phyloP scores from a whole-genome alignment of 164 flowering plant genomes.

The Umbilicus rupestris region DNA sequence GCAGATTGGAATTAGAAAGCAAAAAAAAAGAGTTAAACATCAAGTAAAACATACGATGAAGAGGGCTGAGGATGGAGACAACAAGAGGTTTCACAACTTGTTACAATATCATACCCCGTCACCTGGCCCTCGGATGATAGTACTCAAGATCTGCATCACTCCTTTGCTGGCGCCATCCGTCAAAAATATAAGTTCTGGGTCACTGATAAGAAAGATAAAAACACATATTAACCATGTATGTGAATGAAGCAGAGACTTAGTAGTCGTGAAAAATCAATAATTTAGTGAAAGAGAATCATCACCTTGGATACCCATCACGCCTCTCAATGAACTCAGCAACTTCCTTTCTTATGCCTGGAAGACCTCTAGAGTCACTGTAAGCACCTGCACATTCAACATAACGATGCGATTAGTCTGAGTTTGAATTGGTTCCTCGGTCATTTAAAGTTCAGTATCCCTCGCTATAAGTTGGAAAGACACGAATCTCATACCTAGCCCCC shows the following conservation, averaged over 20 bases:
- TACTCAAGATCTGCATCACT: constrained; percentile 81
- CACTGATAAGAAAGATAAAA: constrained; percentile 35
- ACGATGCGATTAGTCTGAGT: not conserved
- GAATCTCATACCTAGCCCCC: constrained; percentile 71
- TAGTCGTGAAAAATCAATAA: not conserved
- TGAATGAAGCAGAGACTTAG: not conserved
- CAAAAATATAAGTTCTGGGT: constrained; percentile 93
- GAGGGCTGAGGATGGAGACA: not conserved
- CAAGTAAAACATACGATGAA: not conserved
- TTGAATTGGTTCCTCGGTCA: not conserved
- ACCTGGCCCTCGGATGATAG: constrained; percentile 53
- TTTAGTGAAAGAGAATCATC: constrained; percentile 34
- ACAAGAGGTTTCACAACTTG: constrained; percentile 3
- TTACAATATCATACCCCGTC: constrained; percentile 67
- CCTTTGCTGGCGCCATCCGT: constrained; percentile 99
- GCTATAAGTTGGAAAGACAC: not conserved
- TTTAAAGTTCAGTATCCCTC: not conserved
- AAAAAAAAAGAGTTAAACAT: not conserved
- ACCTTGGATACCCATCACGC: constrained; percentile 99
- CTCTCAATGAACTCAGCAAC: constrained; percentile 86
- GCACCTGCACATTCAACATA: constrained; percentile 50
- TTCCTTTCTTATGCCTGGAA: constrained; percentile 92
- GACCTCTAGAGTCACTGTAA: constrained; percentile 94
- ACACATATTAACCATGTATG: not conserved
- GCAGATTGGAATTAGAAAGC: constrained; percentile 8